phyloP scores from a whole-genome alignment of 2,329 filamentous ascomycete genomes.

The Aspergillus fructus region DNA sequence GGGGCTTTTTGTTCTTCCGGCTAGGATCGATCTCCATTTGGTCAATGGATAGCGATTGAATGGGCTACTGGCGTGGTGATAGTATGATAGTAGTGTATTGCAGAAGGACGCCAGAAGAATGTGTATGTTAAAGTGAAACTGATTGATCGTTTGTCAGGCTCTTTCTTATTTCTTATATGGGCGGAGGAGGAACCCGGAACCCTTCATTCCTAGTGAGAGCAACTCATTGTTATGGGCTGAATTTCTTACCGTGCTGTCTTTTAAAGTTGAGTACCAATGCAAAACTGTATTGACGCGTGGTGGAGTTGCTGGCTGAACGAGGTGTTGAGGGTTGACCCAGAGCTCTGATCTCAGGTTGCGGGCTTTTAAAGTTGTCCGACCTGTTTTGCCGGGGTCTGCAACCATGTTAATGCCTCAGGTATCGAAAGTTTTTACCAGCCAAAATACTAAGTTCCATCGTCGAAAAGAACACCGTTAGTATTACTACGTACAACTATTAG shows the following conservation, averaged over 20 bases:
- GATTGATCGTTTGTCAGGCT: too few species aligned
- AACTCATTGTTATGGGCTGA: too few species aligned
- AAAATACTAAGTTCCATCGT: background rate
- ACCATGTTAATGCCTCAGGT: background rate
- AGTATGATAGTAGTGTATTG: too few species aligned
- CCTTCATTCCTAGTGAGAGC: too few species aligned
- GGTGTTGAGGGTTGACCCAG: background rate
- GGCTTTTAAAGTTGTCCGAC: background rate
- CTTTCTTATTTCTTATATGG: too few species aligned
- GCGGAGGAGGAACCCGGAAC: too few species aligned
- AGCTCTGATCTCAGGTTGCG: background rate
- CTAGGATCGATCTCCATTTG: constrained; percentile 67
- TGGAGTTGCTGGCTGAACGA: background rate
- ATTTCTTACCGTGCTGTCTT: background rate
- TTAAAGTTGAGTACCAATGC: background rate
- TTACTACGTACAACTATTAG: too few species aligned
- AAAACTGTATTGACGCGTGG: background rate
- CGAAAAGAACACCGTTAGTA: background rate
- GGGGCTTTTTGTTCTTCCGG: constrained; percentile 82
- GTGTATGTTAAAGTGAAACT: too few species aligned
- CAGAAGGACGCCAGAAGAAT: too few species aligned
- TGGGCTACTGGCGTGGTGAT: background rate
- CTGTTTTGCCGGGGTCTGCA: background rate
- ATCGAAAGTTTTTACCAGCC: background rate
- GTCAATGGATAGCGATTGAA: constrained; percentile 9